Evolutionary conservation across 495 filamentous ascomycete species (phyloP), one percentile per base, ranked within the genome.

Genomic region (Talaromyces borbonicus): DNA sequence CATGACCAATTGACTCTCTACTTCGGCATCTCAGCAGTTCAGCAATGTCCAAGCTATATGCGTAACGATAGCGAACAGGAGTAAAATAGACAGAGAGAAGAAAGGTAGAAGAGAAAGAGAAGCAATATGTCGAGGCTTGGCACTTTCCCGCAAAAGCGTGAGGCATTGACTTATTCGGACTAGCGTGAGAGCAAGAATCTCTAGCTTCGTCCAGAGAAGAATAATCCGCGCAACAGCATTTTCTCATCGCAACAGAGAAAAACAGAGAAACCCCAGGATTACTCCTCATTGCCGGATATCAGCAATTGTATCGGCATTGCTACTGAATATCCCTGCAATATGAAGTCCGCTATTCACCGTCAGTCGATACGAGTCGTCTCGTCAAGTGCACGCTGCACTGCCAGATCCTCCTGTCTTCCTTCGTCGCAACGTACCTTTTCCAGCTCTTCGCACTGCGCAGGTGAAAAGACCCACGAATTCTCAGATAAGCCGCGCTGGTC

Each of bases 401-500:
- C 26, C n/a, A 31, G 43, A 25, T 14, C 22, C 11, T 31, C 29
- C 16, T 33, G 18, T 8, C 8, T 46, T 14, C 26, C 43, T 19
- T 22, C 29, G 6, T 24, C 43, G 18, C 43, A 24, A 46, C 43
- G 43, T 6, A 24, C 15, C 8, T 32, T 46, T 20, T 46, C 43
- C 16, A 25, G 29, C 30, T 33, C 43, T 1, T 11, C 43, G 11
- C 8, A 8, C 15, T 32, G 27, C 30, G 29, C 29, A 11, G 43
- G 29, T 15, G 42, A 44, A 20, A 31, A 32, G 18, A 22, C 15
- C 54, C 47, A 62, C 37, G 61, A 65, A 47, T 52, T 66, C 30
- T 49, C 60, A 49, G 60, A 74, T 48, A 60, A 68, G 35, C 89
- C 87, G 30, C 77, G 87, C 67, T 96, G 88, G 88, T 70, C 81